These are phyloP conservation scores for Sisymbrium irio DNA, from an alignment of 345 rosid genomes.

Conservation along the genomic window DNA sequence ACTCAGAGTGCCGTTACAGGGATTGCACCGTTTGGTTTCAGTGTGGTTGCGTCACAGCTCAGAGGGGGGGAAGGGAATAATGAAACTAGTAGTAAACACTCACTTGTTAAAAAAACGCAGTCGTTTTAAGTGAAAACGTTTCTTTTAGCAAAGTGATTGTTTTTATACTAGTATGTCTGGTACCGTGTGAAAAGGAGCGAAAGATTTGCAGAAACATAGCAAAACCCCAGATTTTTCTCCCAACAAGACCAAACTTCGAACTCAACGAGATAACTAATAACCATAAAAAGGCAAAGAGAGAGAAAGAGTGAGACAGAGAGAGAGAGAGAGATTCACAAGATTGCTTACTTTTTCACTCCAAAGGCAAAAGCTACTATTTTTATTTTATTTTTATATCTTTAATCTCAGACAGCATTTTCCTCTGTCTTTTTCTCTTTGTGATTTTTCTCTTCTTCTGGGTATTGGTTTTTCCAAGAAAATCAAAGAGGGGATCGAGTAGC, in stretches of 20 bases:
- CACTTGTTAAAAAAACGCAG: conserved; percentile 3
- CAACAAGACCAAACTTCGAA: conserved; percentile 36
- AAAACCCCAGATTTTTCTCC: conserved; percentile 20
- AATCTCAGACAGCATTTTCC: conserved; percentile 12
- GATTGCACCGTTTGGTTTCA: background rate
- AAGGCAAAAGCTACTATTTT: background rate
- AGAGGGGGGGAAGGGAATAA: conserved; percentile 15
- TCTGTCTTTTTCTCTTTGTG: conserved; percentile 25
- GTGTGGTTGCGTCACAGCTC: conserved; percentile 35
- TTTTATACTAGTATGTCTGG: conserved; percentile 1
- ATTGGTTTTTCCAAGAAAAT: conserved; percentile 22
- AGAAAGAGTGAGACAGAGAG: background rate
- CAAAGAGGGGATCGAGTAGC: conserved; percentile 9
- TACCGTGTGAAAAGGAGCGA: conserved; percentile 32
- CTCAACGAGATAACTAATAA: conserved; percentile 29
- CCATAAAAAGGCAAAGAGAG: background rate
- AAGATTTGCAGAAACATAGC: conserved; percentile 11
- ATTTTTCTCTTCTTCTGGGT: conserved; percentile 10
- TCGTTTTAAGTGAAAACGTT: background rate
- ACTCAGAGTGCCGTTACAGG: conserved; percentile 25
- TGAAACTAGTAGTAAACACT: conserved; percentile 19
- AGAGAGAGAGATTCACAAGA: background rate
- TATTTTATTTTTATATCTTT: background rate
- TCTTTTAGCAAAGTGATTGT: background rate
- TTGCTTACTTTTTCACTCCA: background rate